A percentile compares a stretch with the other conserved stretches of the same genome.
These are phyloP conservation scores for Cladosporium velox DNA, from an alignment of 2,329 filamentous ascomycete species.

Conservation along the genomic window DNA sequence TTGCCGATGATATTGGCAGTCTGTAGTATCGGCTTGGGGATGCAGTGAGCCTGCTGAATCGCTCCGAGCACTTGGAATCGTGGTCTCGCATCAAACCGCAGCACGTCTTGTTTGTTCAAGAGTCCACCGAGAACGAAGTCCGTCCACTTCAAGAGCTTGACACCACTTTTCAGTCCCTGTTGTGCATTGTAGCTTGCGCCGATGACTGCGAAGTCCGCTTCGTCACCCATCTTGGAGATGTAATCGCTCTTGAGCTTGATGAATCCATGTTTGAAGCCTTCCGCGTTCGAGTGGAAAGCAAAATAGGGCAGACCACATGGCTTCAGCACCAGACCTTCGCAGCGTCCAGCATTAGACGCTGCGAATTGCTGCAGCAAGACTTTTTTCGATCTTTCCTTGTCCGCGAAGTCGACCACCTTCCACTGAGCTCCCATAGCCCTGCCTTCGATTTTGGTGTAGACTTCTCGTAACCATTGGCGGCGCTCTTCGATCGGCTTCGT, in stretches of 20 bases:
- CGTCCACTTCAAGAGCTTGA: conserved; percentile 65
- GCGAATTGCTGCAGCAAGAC: conserved; percentile 67
- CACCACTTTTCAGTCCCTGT: conserved; percentile 58
- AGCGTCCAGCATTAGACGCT: conserved; percentile 62
- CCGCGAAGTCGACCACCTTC: conserved; percentile 66
- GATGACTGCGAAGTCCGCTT: conserved; percentile 79
- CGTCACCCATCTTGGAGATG: conserved; percentile 73
- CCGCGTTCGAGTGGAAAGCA: conserved; percentile 30
- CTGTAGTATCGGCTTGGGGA: conserved; percentile 47
- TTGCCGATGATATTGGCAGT: conserved; percentile 46
- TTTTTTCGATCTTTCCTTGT: conserved; percentile 49
- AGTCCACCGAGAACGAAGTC: conserved; percentile 79
- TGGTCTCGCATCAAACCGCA: conserved; percentile 55
- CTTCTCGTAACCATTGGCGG: conserved; percentile 58
- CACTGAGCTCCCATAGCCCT: conserved; percentile 67
- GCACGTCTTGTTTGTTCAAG: conserved; percentile 64
- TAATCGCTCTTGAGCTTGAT: conserved; percentile 92
- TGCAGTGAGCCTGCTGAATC: conserved; percentile 49
- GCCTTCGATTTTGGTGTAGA: conserved; percentile 60
- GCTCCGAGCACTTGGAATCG: conserved; percentile 66
- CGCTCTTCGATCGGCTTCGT: conserved; percentile 60
- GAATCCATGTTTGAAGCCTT: conserved; percentile 37
- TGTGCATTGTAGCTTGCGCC: conserved; percentile 71
- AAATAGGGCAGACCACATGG: conserved; percentile 72
- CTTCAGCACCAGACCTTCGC: conserved; percentile 82